Conservation (phyloP, 2,329 filamentous ascomycete genomes). For the Fusarium hainanense region DNA sequence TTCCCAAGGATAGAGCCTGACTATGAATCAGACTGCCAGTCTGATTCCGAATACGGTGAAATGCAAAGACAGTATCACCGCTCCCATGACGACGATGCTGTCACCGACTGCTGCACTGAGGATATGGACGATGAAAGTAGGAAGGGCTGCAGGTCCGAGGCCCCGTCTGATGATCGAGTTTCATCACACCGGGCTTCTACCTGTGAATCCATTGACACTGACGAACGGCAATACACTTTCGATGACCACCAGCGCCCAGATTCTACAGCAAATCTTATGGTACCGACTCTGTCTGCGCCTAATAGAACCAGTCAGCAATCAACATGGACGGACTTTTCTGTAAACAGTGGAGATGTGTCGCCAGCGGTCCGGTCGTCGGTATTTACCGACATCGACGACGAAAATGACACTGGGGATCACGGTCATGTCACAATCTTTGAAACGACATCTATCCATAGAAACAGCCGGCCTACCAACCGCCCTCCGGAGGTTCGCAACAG, state of each 20-base stretch:
- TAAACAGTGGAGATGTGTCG: slow-evolving; percentile 62
- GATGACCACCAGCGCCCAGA: slow-evolving; percentile 49
- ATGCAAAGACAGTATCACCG: slow-evolving; percentile 39
- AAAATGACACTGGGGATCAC: slow-evolving; percentile 45
- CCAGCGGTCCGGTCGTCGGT: slow-evolving; percentile 47
- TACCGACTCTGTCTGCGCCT: slow-evolving; percentile 59
- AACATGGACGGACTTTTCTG: slow-evolving; percentile 70
- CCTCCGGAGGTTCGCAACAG: slow-evolving; percentile 38
- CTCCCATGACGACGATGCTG: slow-evolving; percentile 48
- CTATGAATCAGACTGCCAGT: slow-evolving; percentile 55
- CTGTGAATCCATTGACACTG: slow-evolving; percentile 55
- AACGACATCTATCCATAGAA: slow-evolving; percentile 45
- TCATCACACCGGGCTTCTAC: slow-evolving; percentile 54
- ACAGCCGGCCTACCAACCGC: slow-evolving; percentile 37
- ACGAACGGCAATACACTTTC: slow-evolving; percentile 44
- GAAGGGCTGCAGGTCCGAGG: slow-evolving; percentile 45
- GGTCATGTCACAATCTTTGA: slow-evolving; percentile 51
- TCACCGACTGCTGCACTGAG: slow-evolving; percentile 53
- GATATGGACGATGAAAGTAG: slow-evolving; percentile 50
- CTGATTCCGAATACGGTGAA: slow-evolving; percentile 49
- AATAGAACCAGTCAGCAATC: slow-evolving; percentile 66
- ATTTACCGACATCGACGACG: slow-evolving; percentile 42
- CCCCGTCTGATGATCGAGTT: slow-evolving; percentile 44
- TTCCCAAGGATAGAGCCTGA: slow-evolving; percentile 52
- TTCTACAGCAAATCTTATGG: slow-evolving; percentile 58